These are phyloP conservation scores for Skeletonema potamos DNA, from an alignment of 108 stramenopile species.

Conservation along the genomic window DNA sequence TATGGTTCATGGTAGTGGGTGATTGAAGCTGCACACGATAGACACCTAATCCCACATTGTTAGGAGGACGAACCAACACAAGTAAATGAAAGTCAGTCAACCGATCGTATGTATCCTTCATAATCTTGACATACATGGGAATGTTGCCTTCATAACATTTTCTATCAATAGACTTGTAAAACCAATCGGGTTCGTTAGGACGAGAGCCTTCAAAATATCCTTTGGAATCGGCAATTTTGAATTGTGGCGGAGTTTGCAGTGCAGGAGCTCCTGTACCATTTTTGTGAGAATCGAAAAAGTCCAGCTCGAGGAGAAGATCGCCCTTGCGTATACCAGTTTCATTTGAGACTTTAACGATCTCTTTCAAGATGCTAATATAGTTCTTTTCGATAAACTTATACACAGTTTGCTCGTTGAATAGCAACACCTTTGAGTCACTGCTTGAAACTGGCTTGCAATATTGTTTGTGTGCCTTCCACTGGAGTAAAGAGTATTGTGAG, in stretches of 20 bases:
- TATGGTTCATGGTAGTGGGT: neutral
- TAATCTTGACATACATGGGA: too few species aligned
- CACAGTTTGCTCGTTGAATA: neutral
- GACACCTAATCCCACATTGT: neutral
- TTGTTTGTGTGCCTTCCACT: too few species aligned
- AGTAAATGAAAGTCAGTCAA: neutral
- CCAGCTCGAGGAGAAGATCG: slow-evolving; percentile 16
- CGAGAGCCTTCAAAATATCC: slow-evolving; percentile 23
- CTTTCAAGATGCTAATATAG: slow-evolving; percentile 7
- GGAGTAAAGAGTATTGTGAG: too few species aligned
- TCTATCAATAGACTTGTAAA: slow-evolving; percentile 8
- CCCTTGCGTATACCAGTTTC: slow-evolving; percentile 1
- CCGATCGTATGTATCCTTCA: neutral
- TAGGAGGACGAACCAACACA: neutral
- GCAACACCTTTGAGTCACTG: too few species aligned
- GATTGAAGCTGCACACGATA: neutral
- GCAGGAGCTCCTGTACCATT: slow-evolving; percentile 6
- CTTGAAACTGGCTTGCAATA: too few species aligned
- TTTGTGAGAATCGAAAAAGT: slow-evolving; percentile 1
- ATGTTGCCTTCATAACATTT: neutral
- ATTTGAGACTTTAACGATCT: slow-evolving; percentile 4
- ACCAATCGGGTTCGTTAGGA: slow-evolving; percentile 24
- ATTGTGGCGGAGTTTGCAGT: slow-evolving; percentile 15
- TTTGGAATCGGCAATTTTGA: slow-evolving; percentile 6
- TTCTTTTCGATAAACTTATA: slow-evolving; percentile 8